Percentiles rank a stretch among this genome's conserved stretches.
Evolutionary conservation across 2,329 filamentous ascomycete species (phyloP).

Genomic region (Penicillium sumatraense): DNA sequence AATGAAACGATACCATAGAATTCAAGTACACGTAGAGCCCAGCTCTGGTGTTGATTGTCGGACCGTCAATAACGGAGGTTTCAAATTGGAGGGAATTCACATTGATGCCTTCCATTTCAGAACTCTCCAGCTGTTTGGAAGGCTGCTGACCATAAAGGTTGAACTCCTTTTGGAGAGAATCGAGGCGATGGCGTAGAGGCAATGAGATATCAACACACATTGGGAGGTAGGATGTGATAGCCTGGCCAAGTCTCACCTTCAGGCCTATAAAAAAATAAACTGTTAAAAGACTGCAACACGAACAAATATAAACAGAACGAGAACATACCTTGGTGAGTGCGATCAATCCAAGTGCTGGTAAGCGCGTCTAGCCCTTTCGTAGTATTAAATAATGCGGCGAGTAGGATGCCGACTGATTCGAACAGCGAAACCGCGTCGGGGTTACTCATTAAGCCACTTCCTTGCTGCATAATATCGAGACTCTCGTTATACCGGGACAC

Average conservation of each 20-base stretch:
- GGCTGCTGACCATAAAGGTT: constrained; percentile 46
- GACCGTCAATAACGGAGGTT: constrained; percentile 65
- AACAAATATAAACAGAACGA: no score
- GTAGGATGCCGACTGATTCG: constrained; percentile 47
- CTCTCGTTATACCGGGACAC: constrained; percentile 39
- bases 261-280: constrained; percentile 26
- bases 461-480: constrained; percentile 31
- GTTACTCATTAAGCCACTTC: constrained; percentile 36
- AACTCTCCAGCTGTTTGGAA: constrained; percentile 48
- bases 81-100: constrained; percentile 58
- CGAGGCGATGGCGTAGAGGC: constrained; percentile 44
- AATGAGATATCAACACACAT: constrained; percentile 46
- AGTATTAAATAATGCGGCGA: constrained; percentile 44
- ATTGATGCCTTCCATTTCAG: constrained; percentile 47
- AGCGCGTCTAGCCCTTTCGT: constrained; percentile 42
- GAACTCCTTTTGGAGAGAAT: constrained; percentile 47
- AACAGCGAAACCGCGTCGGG: constrained; percentile 47
- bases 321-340: constrained; percentile 35
- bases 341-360: constrained; percentile 30
- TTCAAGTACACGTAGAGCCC: constrained; percentile 87
- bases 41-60: constrained; percentile 74
- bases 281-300: no score
- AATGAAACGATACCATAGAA: constrained; percentile 64
- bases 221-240: constrained; percentile 45
- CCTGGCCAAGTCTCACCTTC: constrained; percentile 43